Base-by-base conservation (phyloP, 2,329 filamentous ascomycete species). In the Scedosporium apiospermum region DNA sequence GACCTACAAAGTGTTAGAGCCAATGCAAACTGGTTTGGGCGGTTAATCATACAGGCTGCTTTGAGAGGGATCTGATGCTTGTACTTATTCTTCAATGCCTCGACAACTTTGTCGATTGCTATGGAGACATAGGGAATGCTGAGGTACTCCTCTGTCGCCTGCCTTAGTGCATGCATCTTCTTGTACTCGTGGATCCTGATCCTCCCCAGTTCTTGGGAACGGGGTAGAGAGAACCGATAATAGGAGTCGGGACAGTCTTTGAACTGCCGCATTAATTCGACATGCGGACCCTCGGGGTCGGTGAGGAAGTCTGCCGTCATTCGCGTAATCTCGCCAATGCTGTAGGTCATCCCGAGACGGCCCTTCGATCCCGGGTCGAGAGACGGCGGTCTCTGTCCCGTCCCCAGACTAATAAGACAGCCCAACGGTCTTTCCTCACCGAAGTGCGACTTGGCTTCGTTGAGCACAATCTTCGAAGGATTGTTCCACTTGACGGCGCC, bases 401-500 rank as follows among this genome's bases (percentile, higher is more conserved):
- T 74, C 0, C 72, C 72, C 3, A 74, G 64, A 58, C 72, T 74
- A 7, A 74, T 44, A 0, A 74, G 61, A 38, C 69, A 72, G 1
- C 71, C 69, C 0, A 74, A 53, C 14, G 59, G 59, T 16, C 69
- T 62, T 64, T 62, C 62, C 42, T 14, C 57, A 10, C 69, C 70
- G 51, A 69, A 72, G 55, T 68, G 64, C 3, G 46, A 55, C 53
- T 63, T 46, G 7, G 72, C 72, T 57, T 72, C 71, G 1, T 66
- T 60, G 9, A 73, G 67, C 10, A 74, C 64, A 2, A 69, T 64
- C 23, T 71, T 66, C 57, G 67, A 68, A 21, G 72, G 71, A 55
- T 74, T 74, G 62, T 73, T 74, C 41, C 69, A 65, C 2, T 69
- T 69, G 23, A 73, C 68, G 0, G 65, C 71, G 2, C 68, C 70